phyloP scores from a whole-genome alignment of 306 rosid genomes.

The Pueraria montana region DNA sequence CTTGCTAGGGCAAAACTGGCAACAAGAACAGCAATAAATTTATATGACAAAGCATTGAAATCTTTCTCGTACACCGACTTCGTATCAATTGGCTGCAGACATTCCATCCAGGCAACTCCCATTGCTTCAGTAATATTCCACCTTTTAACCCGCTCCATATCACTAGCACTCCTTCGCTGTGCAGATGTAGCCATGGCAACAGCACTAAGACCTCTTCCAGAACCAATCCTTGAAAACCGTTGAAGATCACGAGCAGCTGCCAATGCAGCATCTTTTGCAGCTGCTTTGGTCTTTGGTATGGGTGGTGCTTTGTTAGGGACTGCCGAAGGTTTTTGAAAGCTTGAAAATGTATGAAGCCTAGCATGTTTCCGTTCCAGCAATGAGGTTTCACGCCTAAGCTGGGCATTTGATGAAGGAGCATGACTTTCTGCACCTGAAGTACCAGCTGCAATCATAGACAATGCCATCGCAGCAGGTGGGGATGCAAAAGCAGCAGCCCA shows the following conservation, averaged over 20 bases:
- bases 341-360: constrained; percentile 89
- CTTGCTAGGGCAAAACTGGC: constrained; percentile 97
- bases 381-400: constrained; percentile 88
- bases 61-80: constrained; percentile 94
- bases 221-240: constrained; percentile 88
- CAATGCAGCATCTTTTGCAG: constrained; percentile 94
- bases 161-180: constrained; percentile 85
- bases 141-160: constrained; percentile 87
- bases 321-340: constrained; percentile 89
- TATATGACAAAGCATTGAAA: constrained; percentile 90
- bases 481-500: constrained; percentile 99
- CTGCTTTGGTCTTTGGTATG: constrained; percentile 90
- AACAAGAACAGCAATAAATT: constrained; percentile 92
- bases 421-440: constrained; percentile 87
- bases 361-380: constrained; percentile 82
- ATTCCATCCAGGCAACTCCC: constrained; percentile 99
- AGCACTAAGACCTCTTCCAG: constrained; percentile 99
- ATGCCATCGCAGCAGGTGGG: constrained; percentile 99
- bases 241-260: constrained; percentile 97
- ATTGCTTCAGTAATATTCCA: constrained; percentile 96
- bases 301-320: constrained; percentile 66
- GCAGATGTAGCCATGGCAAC: constrained; percentile 99
- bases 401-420: constrained; percentile 64
- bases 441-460: constrained; percentile 99
- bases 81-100: constrained; percentile 96